Evolutionary conservation across 495 filamentous ascomycete genomes (phyloP).

Genomic region (Penicillium chermesinum): DNA sequence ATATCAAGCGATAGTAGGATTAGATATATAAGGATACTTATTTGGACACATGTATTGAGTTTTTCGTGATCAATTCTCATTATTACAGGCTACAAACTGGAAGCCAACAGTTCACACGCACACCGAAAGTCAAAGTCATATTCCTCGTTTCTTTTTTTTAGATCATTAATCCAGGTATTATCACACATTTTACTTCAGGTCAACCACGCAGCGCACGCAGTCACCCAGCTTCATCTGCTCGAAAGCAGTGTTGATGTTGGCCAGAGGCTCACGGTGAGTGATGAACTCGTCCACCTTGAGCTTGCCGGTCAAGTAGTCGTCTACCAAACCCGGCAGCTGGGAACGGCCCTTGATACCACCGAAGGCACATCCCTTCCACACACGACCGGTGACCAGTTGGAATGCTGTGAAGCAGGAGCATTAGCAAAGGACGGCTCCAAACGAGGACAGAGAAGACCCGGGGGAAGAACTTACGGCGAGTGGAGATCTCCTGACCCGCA

Average conservation of each 20-base stretch:
- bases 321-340: slow-evolving; percentile 82
- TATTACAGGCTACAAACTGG: too few relatives aligned
- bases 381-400: slow-evolving; percentile 94
- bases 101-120: too few relatives aligned
- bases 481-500: slow-evolving; percentile 94
- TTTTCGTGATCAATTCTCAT: too few relatives aligned
- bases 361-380: slow-evolving; percentile 97
- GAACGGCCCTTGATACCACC: slow-evolving; percentile 96
- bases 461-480: slow-evolving; percentile 68
- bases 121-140: slow-evolving; percentile 19
- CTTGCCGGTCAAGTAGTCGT: slow-evolving; percentile 81
- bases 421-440: too few relatives aligned
- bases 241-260: slow-evolving; percentile 83
- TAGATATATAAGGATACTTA: too few relatives aligned
- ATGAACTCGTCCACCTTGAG: slow-evolving; percentile 99
- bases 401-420: slow-evolving; percentile 61
- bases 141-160: slow-evolving; percentile 23
- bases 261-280: slow-evolving; percentile 81
- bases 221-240: slow-evolving; percentile 92
- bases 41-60: too few relatives aligned
- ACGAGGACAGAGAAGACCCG: neutral
- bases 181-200: slow-evolving; percentile 31
- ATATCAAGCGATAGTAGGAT: too few relatives aligned
- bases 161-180: slow-evolving; percentile 8
- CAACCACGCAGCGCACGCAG: slow-evolving; percentile 82